Evolutionary conservation across 2,329 filamentous ascomycete genomes (phyloP), one percentile per base, ranked within the genome.

Genomic region (Ophiosphaerella korrae): DNA sequence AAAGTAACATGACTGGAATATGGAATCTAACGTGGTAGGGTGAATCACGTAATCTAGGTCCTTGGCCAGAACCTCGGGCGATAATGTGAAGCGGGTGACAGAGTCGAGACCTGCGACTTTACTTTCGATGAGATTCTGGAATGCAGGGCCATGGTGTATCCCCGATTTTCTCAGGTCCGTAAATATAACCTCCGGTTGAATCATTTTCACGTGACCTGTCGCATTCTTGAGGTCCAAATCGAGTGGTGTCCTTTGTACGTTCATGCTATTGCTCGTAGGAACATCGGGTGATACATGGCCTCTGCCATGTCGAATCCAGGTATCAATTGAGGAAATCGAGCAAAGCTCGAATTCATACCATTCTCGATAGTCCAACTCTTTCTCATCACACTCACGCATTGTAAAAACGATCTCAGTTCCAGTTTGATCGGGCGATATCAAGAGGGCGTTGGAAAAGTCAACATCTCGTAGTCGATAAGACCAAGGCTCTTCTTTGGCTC

Each of bases 381-480:
- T 48, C 8, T 52, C 45, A n/a, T 23, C 44, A 40, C 44, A 44
- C 2, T 42, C 42, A 6, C 37, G 31, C 9, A 53, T 42, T 2
- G 24, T 35, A n/a, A 60, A 31, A 12, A 36, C 31, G 4, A 60
- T 33, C 32, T 64, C 61, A 12, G 58, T 32, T 1, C 58, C 64
- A 3, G 49, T 53, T 0, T 48, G 14, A 1, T 41, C 45, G 8
- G 64, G 56, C 1, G 64, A 54, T 3, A 67, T 53, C 1, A 59
- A 40, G 1, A 65, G 40, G n/a, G 64, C 60, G n/a, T 55, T 45
- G 2, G 53, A 33, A 14, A 68, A 49, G 16, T 55, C 51, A 1
- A 68, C 44, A 35, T 67, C 50, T n/a, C 55, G 50, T 9, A 68
- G 38, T 1, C 40, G 26, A 39, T 58, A 66, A n/a, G n/a, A n/a